Percentiles rank a stretch among this genome's conserved stretches.
Conservation (phyloP, 2,329 filamentous ascomycete species). For the Pseudohalonectria lignicola region DNA sequence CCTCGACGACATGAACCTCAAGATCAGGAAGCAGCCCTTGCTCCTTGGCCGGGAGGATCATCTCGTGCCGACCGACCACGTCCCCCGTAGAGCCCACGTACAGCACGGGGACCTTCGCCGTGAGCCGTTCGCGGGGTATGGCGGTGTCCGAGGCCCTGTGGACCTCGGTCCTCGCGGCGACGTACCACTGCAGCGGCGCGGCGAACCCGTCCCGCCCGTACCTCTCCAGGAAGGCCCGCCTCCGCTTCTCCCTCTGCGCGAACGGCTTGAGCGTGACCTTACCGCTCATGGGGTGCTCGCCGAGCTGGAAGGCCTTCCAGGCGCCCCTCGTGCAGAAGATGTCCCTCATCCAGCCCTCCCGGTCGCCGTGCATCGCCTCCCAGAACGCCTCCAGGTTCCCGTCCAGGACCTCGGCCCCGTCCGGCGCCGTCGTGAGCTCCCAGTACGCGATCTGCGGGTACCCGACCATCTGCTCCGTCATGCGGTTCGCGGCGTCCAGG, state of each 20-base stretch:
- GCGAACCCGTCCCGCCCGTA: constrained; percentile 16
- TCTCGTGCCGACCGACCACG: constrained; percentile 12
- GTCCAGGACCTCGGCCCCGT: constrained; percentile 23
- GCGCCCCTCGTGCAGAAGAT: constrained; percentile 23
- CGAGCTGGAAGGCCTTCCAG: constrained; percentile 16
- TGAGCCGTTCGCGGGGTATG: constrained; percentile 8
- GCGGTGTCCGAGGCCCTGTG: constrained; percentile 12
- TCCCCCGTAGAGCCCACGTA: constrained; percentile 16
- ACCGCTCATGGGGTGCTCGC: constrained; percentile 7
- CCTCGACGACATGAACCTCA: constrained; percentile 10
- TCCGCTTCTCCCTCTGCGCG: constrained; percentile 13
- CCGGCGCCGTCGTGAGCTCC: constrained; percentile 24
- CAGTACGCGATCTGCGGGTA: constrained; percentile 29
- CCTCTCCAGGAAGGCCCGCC: constrained; percentile 14
- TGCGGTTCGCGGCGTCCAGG: constrained; percentile 20
- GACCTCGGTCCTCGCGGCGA: constrained; percentile 7
- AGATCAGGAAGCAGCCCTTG: constrained; percentile 14
- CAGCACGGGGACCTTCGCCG: constrained; percentile 14
- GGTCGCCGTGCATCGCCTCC: constrained; percentile 19
- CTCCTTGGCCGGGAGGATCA: constrained; percentile 9
- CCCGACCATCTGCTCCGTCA: constrained; percentile 21
- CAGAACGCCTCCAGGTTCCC: constrained; percentile 25
- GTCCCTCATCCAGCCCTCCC: constrained; percentile 15
- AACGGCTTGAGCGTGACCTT: constrained; percentile 13
- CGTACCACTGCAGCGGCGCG: constrained; percentile 17